Base-by-base conservation (phyloP, 2,329 filamentous ascomycete genomes). In the Phyllachora maydis region DNA sequence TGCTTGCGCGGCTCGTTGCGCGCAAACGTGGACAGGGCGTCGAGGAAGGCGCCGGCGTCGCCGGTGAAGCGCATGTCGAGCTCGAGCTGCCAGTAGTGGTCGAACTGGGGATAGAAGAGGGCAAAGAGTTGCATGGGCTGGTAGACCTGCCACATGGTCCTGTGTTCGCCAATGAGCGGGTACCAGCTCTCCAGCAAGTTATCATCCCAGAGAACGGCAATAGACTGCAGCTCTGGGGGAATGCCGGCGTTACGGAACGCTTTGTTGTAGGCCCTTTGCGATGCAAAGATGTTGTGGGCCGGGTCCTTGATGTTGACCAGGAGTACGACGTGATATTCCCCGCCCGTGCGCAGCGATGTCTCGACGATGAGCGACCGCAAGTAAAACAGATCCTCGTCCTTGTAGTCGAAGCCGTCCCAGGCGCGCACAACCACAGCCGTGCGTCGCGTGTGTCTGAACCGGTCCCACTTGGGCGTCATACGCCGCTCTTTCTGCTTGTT, bases 141-240 rank as follows among this genome's bases (percentile, higher is more conserved):
- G 31, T 38, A 43, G 11, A 41, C 38, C 24, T 43, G 40, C 31
- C 31, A 44, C 33, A 40, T 41, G 26, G 42, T 40, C 13, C 39
- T 42, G 26, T 5, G 13, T 14, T 5, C 14, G 18, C 8, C 61
- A 3, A 74, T 54, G 11, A 56, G 57, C 2, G 64, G 58, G 38
- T 78, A 78, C 49, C 72, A 64, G 31, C 65, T 55, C 28, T 53
- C 46, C 58, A 78, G 73, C 40, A 75, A 62, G 28, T 56, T 46
- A 37, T 74, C 67, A 7, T 68, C 71, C 72, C 72, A 78, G 8
- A 78, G 50, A 0, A 65, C 64, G n/a, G 64, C 61, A 48, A 78
- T 68, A 27, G 66, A 67, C 38, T 54, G 63, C 42, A 78, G 74
- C 36, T 78, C 72, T 32, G 59, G 51, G 2, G 72, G 61, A 10